phyloP scores from a whole-genome alignment of 2,329 filamentous ascomycete species.

The Emmonsia crescens region DNA sequence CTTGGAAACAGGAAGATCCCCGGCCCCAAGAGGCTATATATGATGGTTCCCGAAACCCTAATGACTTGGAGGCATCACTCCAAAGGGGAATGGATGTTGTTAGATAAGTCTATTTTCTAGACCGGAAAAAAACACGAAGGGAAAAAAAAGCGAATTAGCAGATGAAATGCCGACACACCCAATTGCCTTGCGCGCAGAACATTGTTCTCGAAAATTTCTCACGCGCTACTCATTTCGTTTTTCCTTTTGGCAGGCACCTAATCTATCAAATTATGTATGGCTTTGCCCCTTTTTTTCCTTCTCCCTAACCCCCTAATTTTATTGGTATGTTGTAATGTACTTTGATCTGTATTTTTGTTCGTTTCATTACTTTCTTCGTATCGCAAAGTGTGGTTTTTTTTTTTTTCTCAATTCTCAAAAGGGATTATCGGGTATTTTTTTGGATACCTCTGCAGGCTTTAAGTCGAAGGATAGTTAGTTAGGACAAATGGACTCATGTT shows the following conservation, averaged over 20 bases:
- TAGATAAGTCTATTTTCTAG: constrained; percentile 8
- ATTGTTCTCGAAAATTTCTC: neutral
- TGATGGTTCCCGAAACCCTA: constrained; percentile 31
- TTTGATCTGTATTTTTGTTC: neutral
- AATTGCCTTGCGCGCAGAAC: neutral
- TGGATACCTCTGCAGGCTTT: neutral
- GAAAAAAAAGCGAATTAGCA: neutral
- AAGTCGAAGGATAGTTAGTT: neutral
- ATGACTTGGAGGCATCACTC: constrained; percentile 41
- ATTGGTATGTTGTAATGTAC: neutral
- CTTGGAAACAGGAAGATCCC: constrained; percentile 49
- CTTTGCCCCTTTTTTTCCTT: neutral
- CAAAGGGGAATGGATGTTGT: constrained; percentile 47
- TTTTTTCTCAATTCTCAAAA: neutral
- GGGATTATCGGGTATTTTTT: neutral
- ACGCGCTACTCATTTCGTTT: neutral
- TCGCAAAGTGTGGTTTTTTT: neutral
- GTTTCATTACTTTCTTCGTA: neutral
- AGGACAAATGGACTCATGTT: neutral
- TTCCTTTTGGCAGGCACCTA: neutral
- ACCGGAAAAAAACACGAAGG: neutral
- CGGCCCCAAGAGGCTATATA: constrained; percentile 46
- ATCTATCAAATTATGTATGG: neutral
- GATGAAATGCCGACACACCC: neutral
- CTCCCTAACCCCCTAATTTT: neutral